Conservation (phyloP, 176 grass and related monocot species). For the Paspalum vaginatum region DNA sequence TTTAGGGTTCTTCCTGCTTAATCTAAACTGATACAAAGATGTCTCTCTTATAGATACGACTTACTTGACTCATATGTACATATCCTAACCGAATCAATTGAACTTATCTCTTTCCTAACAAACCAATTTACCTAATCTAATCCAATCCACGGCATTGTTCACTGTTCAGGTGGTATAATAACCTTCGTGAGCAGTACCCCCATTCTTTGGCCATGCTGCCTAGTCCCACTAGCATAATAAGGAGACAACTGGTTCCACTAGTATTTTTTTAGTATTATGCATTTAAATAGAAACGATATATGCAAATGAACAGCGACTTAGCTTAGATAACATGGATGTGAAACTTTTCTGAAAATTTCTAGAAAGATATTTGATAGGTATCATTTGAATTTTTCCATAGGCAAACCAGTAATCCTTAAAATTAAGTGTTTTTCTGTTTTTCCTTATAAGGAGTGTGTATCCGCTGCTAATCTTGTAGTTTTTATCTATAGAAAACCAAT, state of each 20-base stretch:
- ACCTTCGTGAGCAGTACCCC: too few relatives aligned
- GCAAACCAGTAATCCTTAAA: background rate
- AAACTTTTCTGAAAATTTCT: background rate
- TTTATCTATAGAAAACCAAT: background rate
- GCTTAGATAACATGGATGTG: background rate
- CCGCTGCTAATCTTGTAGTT: conserved; percentile 6
- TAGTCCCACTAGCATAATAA: too few relatives aligned
- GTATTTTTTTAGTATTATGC: conserved; percentile 1
- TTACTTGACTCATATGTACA: too few relatives aligned
- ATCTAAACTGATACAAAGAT: too few relatives aligned
- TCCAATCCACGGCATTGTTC: too few relatives aligned
- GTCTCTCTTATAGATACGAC: too few relatives aligned
- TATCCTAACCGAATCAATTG: too few relatives aligned
- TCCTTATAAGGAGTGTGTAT: background rate
- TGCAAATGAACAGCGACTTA: background rate
- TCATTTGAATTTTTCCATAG: background rate
- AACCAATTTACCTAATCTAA: too few relatives aligned
- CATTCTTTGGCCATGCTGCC: too few relatives aligned
- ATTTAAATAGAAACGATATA: conserved; percentile 5
- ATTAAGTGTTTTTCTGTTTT: background rate
- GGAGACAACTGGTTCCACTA: background rate
- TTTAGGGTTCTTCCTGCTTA: too few relatives aligned
- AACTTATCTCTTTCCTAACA: too few relatives aligned
- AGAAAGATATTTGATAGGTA: background rate
- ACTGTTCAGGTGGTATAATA: too few relatives aligned